These are phyloP conservation scores for Lactarius quietus DNA, from an alignment of 768 basidiomycete species.

Conservation along the genomic window DNA sequence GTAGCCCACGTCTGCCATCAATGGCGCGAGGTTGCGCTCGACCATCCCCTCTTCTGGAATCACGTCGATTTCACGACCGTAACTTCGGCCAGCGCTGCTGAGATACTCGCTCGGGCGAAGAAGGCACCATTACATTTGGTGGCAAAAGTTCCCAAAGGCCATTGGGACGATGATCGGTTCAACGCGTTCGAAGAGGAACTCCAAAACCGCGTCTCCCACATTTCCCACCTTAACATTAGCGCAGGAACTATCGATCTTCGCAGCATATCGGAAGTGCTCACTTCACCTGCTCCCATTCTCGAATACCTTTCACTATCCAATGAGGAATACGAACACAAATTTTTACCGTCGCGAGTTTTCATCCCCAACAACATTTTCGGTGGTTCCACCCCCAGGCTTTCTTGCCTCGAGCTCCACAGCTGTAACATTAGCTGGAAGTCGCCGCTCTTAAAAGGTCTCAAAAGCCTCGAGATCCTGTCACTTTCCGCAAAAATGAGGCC, in stretches of 20 bases:
- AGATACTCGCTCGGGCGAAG: constrained; percentile 11
- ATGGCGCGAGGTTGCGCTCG: constrained; percentile 22
- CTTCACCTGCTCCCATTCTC: too few relatives aligned
- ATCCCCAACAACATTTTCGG: too few relatives aligned
- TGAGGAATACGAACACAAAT: neutral
- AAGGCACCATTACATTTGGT: neutral
- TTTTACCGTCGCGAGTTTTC: neutral
- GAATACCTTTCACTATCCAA: neutral
- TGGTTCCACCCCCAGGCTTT: too few relatives aligned
- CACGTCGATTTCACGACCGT: neutral
- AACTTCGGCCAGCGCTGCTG: neutral
- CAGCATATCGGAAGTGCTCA: too few relatives aligned
- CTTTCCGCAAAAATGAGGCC: neutral
- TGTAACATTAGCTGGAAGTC: too few relatives aligned
- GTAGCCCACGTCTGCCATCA: constrained; percentile 19
- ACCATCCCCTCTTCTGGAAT: constrained; percentile 17
- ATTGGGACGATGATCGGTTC: neutral
- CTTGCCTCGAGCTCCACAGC: too few relatives aligned
- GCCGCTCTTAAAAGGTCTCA: constrained; percentile 12
- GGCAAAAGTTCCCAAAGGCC: neutral
- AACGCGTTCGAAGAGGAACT: too few relatives aligned
- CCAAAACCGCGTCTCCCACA: too few relatives aligned
- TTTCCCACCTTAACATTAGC: too few relatives aligned
- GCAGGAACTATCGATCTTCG: too few relatives aligned
- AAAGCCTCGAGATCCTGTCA: neutral